Conservation (phyloP, 1,284 basidiomycete species). For the Ceratorhiza oryzae-sativae region DNA sequence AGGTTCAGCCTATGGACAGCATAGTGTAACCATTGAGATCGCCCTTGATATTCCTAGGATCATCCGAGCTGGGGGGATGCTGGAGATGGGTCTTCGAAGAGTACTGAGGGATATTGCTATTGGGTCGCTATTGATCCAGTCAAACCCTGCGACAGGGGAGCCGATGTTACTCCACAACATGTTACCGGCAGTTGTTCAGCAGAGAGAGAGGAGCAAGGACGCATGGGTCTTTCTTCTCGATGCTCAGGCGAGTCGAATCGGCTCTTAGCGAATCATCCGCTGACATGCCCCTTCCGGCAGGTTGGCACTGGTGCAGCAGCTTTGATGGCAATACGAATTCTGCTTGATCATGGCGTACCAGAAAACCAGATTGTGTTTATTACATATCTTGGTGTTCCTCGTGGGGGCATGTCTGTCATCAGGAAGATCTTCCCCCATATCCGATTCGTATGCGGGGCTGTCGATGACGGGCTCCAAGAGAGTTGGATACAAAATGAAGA, state of each 20-base stretch:
- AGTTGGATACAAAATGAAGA: slow-evolving; percentile 63
- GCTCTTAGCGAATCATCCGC: background rate
- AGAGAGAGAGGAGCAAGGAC: slow-evolving; percentile 66
- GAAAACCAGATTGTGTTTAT: slow-evolving; percentile 87
- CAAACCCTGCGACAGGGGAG: slow-evolving; percentile 84
- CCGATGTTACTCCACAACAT: slow-evolving; percentile 84
- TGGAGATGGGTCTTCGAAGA: slow-evolving; percentile 88
- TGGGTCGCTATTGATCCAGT: slow-evolving; percentile 86
- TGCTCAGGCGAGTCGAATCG: slow-evolving; percentile 69
- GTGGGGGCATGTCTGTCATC: slow-evolving; percentile 79
- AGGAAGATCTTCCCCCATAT: slow-evolving; percentile 83
- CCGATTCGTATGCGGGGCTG: slow-evolving; percentile 80
- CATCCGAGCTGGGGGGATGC: slow-evolving; percentile 70
- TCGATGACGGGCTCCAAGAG: slow-evolving; percentile 77
- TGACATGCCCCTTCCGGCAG: slow-evolving; percentile 52
- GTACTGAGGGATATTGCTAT: slow-evolving; percentile 88
- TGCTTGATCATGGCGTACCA: slow-evolving; percentile 93
- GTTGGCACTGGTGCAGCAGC: slow-evolving; percentile 95
- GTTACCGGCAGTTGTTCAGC: slow-evolving; percentile 77
- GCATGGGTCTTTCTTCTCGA: slow-evolving; percentile 92
- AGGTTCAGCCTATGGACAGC: background rate
- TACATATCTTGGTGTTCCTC: slow-evolving; percentile 84
- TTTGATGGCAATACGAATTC: slow-evolving; percentile 94
- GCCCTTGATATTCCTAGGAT: background rate
- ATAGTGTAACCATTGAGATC: background rate